phyloP scores from a whole-genome alignment of 2,329 filamentous ascomycete genomes.

The Sporothrix pseudoabietina region DNA sequence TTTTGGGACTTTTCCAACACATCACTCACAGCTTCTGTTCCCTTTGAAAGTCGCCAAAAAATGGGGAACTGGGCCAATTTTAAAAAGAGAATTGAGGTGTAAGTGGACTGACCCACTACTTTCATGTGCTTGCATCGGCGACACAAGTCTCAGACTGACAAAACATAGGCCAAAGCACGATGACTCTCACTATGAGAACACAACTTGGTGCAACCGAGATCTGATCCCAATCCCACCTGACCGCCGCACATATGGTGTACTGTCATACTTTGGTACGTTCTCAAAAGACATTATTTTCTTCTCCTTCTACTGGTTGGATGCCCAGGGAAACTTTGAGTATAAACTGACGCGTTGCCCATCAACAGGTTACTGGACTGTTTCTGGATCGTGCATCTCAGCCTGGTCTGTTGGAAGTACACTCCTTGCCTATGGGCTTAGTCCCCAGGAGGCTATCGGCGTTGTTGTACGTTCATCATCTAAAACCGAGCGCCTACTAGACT shows the following conservation, averaged over 20 bases:
- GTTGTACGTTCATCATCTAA: constrained; percentile 41
- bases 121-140: too few species aligned
- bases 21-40: background rate
- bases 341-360: background rate
- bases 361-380: constrained; percentile 29
- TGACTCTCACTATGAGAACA: constrained; percentile 44
- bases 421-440: constrained; percentile 30
- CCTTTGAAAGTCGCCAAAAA: background rate
- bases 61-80: constrained; percentile 19
- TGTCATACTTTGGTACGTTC: constrained; percentile 30
- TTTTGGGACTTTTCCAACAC: too few species aligned
- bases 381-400: constrained; percentile 32
- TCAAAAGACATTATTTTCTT: too few species aligned
- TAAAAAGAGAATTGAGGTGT: constrained; percentile 23
- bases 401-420: constrained; percentile 32
- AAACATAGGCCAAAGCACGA: constrained; percentile 23
- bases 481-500: background rate
- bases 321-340: background rate
- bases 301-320: background rate
- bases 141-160: background rate
- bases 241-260: constrained; percentile 45
- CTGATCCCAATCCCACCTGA: constrained; percentile 47
- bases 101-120: background rate
- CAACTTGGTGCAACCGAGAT: constrained; percentile 54
- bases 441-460: constrained; percentile 32